Base-by-base conservation (phyloP, 2,329 filamentous ascomycete species). In the Dothidotthia symphoricarpi region DNA sequence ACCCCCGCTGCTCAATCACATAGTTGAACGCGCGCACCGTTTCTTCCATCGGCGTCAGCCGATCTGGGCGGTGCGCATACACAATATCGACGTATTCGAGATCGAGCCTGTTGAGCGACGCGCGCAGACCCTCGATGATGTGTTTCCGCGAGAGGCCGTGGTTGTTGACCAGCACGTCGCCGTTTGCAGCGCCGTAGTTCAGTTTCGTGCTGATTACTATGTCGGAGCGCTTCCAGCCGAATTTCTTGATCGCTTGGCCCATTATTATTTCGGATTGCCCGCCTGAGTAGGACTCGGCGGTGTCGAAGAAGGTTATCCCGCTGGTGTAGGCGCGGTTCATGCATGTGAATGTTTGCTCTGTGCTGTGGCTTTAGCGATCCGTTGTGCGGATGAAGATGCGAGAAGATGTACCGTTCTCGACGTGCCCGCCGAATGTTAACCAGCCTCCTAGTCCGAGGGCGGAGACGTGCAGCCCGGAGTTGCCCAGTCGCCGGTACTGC, bases 401-500 rank as follows among this genome's bases (percentile, higher is more conserved):
- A 22, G 5, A 22, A 22, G 8, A 27, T 24, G 1, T 16, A 81
- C 81, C 79, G 61, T 81, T 77, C 38, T 83, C 80, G 16, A 87
- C 81, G 51, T 86, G 82, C 16, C 83, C 84, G 39, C 85, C 85
- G 30, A 59, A 59, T 2, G 85, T 88, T 42, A 89, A 73, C 68
- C 67, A 71, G 37, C 68, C 68, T 35, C 71, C 85, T 5, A 88
- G 72, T 8, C 81, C 82, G 42, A 89, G 83, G 24, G 80, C 76
- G 16, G 84, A 88, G 15, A 88, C 83, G 63, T 88, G 81, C 16
- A 89, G 75, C 33, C 85, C 85, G 9, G 84, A 85, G 31, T 80
- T 79, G 53, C 85, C 84, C 8, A 88, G 75, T 67, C 80, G 80
- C 53, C 84, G 81, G 67, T 87, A 87, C 54, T 83, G 50, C 57